Base-by-base conservation (phyloP, 2,329 filamentous ascomycete species). In the Colletotrichum spinosum region DNA sequence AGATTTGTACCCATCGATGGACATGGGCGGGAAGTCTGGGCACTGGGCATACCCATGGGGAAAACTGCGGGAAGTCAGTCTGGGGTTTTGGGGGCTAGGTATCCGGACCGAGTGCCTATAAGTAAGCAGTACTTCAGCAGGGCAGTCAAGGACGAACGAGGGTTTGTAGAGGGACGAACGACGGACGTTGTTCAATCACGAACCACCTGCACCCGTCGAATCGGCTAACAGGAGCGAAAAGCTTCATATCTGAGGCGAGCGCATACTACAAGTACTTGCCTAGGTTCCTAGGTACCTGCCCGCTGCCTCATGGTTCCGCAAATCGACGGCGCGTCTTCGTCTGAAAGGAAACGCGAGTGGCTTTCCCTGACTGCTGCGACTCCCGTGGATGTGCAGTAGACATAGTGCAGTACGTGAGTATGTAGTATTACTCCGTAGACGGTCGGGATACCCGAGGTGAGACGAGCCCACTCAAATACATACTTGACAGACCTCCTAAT, bases 1-100 rank as follows among this genome's bases (percentile, higher is more conserved):
- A 25, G 25, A 5, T 25, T 5, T 25, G 25, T 25, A 25, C 25
- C 25, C 25, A 4, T 25, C 25, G 25, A 25, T 25, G 25, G 25
- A 25, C 25, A 25, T 25, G 25, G 25, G 25, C 25, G 25, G 4
- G 4, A 25, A 25, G 4, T 25, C 25, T 25, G 25, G 25, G 25
- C 25, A 5, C 39, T 15, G 51, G 35, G 37, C 42, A n/a, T 49
- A 49, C 60, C 60, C 60, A 64, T 35, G 55, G 63, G 63, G 58
- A 55, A 57, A 63, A 66, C 44, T 49, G 58, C 52, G 52, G 63
- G 52, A 62, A 62, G 55, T 64, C 44, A 42, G 49, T 61, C 59
- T 54, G 55, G 55, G 55, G 61, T 17, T 25, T 35, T 37, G 34
- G 46, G 44, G 55, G 55, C 35, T 15, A 44, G 42, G 25, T 25